Conservation (phyloP, 805 yeast genomes). For the Barnettozyma pratensis region DNA sequence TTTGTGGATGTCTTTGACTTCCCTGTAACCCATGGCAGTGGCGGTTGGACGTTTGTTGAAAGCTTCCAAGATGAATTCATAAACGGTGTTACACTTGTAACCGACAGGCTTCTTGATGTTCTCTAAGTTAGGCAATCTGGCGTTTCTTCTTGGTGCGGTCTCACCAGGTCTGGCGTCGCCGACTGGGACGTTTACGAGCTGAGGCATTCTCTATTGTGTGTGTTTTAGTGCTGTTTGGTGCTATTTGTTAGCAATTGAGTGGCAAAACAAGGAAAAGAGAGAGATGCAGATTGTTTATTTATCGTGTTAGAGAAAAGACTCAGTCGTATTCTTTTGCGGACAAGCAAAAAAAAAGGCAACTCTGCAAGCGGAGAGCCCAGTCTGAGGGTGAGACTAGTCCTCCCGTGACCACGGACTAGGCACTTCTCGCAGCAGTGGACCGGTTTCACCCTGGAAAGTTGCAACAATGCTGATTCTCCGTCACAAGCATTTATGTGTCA, state of each 20-base stretch:
- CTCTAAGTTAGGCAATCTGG: slow-evolving; percentile 40
- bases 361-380: too few species aligned
- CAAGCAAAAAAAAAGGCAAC: too few species aligned
- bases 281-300: too few species aligned
- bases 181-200: slow-evolving; percentile 45
- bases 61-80: slow-evolving; percentile 63
- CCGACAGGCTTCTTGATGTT: slow-evolving; percentile 57
- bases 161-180: slow-evolving; percentile 72
- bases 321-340: too few species aligned
- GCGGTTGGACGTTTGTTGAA: slow-evolving; percentile 49
- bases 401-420: too few species aligned
- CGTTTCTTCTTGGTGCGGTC: slow-evolving; percentile 76
- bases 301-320: too few species aligned
- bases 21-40: slow-evolving; percentile 74
- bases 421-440: too few species aligned
- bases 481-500: not conserved
- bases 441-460: too few species aligned
- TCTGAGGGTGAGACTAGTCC: too few species aligned
- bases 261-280: not conserved
- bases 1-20: slow-evolving; percentile 62
- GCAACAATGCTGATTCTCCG: too few species aligned
- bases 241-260: not conserved
- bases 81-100: slow-evolving; percentile 60
- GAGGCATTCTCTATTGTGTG: slow-evolving; percentile 11
- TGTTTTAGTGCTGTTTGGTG: not conserved